Conservation (phyloP, 2,329 filamentous ascomycete species). For the Monilinia vaccinii-corymbosi region DNA sequence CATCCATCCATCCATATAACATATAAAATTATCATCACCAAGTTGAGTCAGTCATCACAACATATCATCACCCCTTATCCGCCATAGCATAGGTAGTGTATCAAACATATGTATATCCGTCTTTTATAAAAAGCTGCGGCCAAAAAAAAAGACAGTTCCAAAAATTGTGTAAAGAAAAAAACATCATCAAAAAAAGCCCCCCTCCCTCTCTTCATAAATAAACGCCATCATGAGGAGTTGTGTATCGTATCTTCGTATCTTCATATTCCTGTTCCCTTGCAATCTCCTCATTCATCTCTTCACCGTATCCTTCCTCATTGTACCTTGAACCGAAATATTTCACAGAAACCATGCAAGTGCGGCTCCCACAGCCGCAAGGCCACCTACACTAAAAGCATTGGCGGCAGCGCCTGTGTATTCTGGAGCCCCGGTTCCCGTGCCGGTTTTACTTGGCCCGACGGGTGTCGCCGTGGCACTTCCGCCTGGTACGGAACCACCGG, state of each 20-base stretch:
- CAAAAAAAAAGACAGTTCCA: not conserved
- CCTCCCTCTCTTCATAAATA: not conserved
- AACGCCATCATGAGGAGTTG: not conserved
- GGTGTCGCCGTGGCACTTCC: constrained; percentile 11
- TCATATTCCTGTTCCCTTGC: too few species aligned
- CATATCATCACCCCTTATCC: not conserved
- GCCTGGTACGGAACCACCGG: not conserved
- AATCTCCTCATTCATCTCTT: not conserved
- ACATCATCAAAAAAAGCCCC: not conserved
- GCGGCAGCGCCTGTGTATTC: constrained; percentile 4
- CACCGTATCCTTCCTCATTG: not conserved
- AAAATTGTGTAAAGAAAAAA: not conserved
- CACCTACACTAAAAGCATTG: not conserved
- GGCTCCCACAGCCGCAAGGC: not conserved
- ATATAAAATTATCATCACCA: not conserved
- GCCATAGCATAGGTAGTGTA: not conserved
- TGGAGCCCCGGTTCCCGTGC: not conserved
- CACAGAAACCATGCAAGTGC: not conserved
- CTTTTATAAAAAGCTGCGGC: not conserved
- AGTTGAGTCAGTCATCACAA: not conserved
- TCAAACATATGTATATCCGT: not conserved
- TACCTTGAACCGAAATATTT: not conserved
- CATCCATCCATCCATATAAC: not conserved
- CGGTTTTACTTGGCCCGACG: constrained; percentile 10
- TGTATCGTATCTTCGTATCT: not conserved